Conservation (phyloP, 2,329 filamentous ascomycete genomes). For the Tympanopsis confertula region DNA sequence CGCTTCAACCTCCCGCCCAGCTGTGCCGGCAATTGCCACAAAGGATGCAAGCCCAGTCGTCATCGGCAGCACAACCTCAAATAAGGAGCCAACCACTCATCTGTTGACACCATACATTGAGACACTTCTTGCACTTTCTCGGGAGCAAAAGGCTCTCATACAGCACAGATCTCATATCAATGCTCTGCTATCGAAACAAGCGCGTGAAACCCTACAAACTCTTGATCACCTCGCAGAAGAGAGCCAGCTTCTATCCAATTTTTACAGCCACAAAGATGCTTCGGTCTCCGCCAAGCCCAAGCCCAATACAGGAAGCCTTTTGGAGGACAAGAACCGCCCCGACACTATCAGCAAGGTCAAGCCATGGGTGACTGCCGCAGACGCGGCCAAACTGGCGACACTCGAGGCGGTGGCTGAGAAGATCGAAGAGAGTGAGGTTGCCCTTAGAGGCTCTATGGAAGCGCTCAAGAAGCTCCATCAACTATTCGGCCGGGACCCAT, state of each 20-base stretch:
- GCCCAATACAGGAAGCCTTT: constrained; percentile 1
- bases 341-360: constrained; percentile 31
- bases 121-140: constrained; percentile 36
- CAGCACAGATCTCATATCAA: constrained; percentile 47
- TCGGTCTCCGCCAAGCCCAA: constrained; percentile 29
- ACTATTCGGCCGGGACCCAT: constrained; percentile 27
- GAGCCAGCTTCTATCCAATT: constrained; percentile 44
- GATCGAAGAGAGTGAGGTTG: constrained; percentile 44
- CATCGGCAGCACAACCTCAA: constrained; percentile 2
- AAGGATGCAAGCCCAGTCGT: constrained; percentile 3
- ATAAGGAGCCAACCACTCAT: constrained; percentile 18
- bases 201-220: constrained; percentile 34
- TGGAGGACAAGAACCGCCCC: constrained; percentile 22
- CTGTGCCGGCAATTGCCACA: constrained; percentile 3
- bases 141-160: constrained; percentile 43
- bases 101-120: constrained; percentile 46
- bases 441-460: constrained; percentile 38
- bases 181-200: constrained; percentile 33
- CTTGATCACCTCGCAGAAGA: constrained; percentile 46
- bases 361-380: constrained; percentile 48
- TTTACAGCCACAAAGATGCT: constrained; percentile 28
- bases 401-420: constrained; percentile 46
- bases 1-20: constrained; percentile 4
- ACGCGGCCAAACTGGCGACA: constrained; percentile 45
- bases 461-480: constrained; percentile 34